Evolutionary conservation across 2,329 filamentous ascomycete genomes (phyloP).

Genomic region (Clarireedia hainanense): DNA sequence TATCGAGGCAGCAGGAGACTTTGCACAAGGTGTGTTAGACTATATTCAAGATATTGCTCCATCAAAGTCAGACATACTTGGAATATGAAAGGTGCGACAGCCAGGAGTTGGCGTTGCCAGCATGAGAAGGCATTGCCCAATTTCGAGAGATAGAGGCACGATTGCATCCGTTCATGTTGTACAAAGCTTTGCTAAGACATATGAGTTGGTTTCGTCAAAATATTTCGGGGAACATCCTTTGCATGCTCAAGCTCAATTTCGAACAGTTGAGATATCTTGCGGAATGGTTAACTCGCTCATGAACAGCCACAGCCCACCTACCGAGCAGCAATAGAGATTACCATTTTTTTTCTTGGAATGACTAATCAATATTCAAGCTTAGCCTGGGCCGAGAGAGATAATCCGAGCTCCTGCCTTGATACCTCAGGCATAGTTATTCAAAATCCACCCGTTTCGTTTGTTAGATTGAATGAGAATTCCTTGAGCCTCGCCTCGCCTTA

Average conservation of each 20-base stretch:
- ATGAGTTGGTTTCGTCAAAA: background rate
- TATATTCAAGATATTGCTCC: background rate
- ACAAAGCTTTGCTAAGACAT: background rate
- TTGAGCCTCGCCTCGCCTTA: background rate
- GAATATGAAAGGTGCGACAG: background rate
- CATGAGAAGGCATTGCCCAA: constrained; percentile 17
- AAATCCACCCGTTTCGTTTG: too few relatives aligned
- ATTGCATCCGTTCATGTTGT: constrained; percentile 29
- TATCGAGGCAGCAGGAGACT: background rate
- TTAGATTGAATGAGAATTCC: background rate
- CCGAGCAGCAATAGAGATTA: too few relatives aligned
- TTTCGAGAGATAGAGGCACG: constrained; percentile 22
- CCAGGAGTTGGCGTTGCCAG: constrained; percentile 1
- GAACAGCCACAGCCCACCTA: too few relatives aligned
- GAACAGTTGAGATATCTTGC: too few relatives aligned
- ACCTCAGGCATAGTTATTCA: too few relatives aligned
- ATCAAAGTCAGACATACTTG: background rate
- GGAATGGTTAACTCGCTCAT: too few relatives aligned
- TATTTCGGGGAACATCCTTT: too few relatives aligned
- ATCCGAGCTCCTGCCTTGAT: too few relatives aligned
- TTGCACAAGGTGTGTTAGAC: background rate
- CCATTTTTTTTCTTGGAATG: background rate
- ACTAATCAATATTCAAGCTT: background rate
- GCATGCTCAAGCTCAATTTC: too few relatives aligned
- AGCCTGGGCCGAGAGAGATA: background rate